Evolutionary conservation across 2,329 filamentous ascomycete genomes (phyloP).

Genomic region (Alternaria infectoria): DNA sequence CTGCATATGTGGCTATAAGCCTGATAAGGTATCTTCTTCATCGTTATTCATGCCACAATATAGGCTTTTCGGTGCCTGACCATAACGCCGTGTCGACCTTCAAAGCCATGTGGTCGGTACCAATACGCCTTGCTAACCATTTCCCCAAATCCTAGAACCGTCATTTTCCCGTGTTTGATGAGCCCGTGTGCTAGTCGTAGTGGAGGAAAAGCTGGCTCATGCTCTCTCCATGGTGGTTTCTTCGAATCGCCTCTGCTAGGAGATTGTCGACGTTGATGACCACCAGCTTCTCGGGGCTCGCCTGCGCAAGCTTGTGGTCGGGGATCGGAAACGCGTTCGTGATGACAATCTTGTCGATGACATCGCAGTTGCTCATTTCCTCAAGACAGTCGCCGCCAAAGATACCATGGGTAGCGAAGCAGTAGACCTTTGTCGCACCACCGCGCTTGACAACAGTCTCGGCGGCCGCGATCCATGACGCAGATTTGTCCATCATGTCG

Average conservation of each 20-base stretch:
- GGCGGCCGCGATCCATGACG: constrained; percentile 95
- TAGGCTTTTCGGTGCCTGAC: constrained; percentile 1
- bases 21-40: background rate
- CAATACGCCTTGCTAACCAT: constrained; percentile 17
- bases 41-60: constrained; percentile 6
- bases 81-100: background rate
- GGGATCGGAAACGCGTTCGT: constrained; percentile 97
- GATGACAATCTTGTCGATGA: constrained; percentile 91
- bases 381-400: constrained; percentile 90
- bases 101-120: background rate
- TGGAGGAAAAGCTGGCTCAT: constrained; percentile 63
- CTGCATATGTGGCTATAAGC: background rate
- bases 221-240: constrained; percentile 95
- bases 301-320: constrained; percentile 71
- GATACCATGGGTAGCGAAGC: constrained; percentile 94
- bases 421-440: constrained; percentile 90
- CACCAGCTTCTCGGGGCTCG: constrained; percentile 74
- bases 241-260: constrained; percentile 87
- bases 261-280: constrained; percentile 88
- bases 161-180: background rate
- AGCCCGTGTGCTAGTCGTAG: constrained; percentile 37
- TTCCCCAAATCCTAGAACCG: background rate
- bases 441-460: constrained; percentile 96
- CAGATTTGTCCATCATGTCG: constrained; percentile 98
- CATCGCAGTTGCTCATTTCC: constrained; percentile 89